A percentile compares a stretch with the other conserved stretches of the same genome.
Conservation (phyloP, 1,139 yeast genomes). For the Saccharomycopsis hybrid region DNA sequence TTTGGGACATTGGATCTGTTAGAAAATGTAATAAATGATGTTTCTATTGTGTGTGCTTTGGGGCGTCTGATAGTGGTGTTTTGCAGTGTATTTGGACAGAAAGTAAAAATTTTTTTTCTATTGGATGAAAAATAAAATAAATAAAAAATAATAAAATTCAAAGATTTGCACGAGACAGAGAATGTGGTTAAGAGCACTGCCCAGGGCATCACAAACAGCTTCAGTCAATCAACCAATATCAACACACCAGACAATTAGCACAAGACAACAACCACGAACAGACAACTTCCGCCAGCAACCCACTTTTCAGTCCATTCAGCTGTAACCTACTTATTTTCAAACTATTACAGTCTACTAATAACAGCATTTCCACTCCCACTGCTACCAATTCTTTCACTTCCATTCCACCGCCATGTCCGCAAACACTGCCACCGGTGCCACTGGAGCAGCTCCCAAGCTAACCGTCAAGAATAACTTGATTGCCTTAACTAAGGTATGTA, state of each 20-base stretch:
- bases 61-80: background rate
- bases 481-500: constrained; percentile 1
- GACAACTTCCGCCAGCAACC: too few species aligned
- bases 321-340: too few species aligned
- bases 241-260: too few species aligned
- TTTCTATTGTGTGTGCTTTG: background rate
- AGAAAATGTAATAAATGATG: too few species aligned
- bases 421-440: background rate
- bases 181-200: too few species aligned
- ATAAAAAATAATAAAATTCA: background rate
- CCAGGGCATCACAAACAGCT: too few species aligned
- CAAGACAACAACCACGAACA: too few species aligned
- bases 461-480: constrained; percentile 8
- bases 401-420: background rate
- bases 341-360: too few species aligned
- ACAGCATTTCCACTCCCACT: too few species aligned
- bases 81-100: background rate
- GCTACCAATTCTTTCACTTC: background rate
- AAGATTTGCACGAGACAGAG: background rate
- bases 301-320: too few species aligned
- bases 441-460: background rate
- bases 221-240: too few species aligned
- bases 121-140: background rate
- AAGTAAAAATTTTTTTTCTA: background rate
- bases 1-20: constrained; percentile 23